phyloP scores from a whole-genome alignment of 2,329 filamentous ascomycete genomes.

The Exophiala viscosa region DNA sequence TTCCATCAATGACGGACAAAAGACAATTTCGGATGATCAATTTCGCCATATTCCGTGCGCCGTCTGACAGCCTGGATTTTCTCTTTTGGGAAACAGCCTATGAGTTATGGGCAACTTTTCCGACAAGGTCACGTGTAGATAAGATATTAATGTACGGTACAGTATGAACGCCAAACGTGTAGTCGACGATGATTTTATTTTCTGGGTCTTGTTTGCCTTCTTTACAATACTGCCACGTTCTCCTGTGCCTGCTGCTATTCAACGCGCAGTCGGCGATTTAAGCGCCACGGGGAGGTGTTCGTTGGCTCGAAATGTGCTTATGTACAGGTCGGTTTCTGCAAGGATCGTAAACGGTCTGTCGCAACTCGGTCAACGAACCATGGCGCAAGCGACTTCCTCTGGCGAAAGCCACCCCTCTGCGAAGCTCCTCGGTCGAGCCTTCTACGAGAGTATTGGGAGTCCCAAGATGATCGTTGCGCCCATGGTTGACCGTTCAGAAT shows the following conservation, averaged over 20 bases:
- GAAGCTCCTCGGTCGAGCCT: slow-evolving; percentile 79
- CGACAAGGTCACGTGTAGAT: neutral
- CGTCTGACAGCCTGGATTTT: neutral
- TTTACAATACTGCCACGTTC: neutral
- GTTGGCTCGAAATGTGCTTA: too few species aligned
- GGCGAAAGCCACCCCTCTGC: slow-evolving; percentile 6
- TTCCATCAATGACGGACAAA: neutral
- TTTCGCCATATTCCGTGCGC: neutral
- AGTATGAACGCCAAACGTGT: neutral
- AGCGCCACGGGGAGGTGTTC: too few species aligned
- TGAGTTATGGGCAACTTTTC: neutral
- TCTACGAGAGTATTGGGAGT: slow-evolving; percentile 91
- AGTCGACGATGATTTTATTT: neutral
- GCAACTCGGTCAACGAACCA: neutral
- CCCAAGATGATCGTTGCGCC: slow-evolving; percentile 88
- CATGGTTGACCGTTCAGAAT: slow-evolving; percentile 98
- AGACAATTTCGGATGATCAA: neutral
- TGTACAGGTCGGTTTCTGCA: too few species aligned
- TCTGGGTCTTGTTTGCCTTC: neutral
- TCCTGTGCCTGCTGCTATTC: neutral
- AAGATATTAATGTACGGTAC: neutral
- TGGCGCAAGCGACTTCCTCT: slow-evolving; percentile 14
- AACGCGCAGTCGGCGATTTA: neutral
- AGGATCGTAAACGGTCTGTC: too few species aligned
- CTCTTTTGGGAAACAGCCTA: neutral